These are phyloP conservation scores for Paulownia fortunei DNA, from an alignment of 257 asterid genomes.

Conservation along the genomic window DNA sequence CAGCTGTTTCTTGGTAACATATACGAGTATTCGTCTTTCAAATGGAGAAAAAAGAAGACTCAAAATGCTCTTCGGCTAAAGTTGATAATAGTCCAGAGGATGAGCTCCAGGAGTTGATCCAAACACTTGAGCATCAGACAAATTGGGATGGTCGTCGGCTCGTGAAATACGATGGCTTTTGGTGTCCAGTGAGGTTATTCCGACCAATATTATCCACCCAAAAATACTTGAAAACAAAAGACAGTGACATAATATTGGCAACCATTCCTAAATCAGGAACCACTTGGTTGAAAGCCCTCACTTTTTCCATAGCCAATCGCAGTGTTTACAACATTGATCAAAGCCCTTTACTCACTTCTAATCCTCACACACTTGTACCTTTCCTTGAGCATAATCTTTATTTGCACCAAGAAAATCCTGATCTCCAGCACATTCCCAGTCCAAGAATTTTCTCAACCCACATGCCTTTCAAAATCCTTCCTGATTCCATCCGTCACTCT, in stretches of 20 bases:
- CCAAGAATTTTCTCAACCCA: conserved; percentile 34
- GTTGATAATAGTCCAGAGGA: too few species aligned
- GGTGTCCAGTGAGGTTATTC: not conserved
- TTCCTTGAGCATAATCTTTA: not conserved
- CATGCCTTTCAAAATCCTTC: not conserved
- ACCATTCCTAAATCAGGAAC: conserved; percentile 41
- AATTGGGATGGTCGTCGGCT: conserved; percentile 16
- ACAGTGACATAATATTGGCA: conserved; percentile 23
- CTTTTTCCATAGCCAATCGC: conserved; percentile 28
- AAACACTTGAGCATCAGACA: conserved; percentile 8
- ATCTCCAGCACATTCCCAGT: not conserved
- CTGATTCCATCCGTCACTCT: not conserved
- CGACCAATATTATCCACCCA: conserved; percentile 4
- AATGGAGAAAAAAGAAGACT: not conserved
- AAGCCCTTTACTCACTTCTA: conserved; percentile 24
- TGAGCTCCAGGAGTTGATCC: not conserved
- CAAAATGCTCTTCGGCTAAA: not conserved
- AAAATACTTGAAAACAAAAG: too few species aligned
- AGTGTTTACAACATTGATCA: not conserved
- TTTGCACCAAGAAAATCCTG: not conserved
- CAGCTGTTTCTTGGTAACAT: too few species aligned
- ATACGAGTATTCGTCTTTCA: too few species aligned
- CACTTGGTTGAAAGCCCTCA: conserved; percentile 36
- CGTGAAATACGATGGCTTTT: conserved; percentile 17
- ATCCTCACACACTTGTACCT: conserved; percentile 26